Evolutionary conservation across 176 grass and related monocot species (phyloP).

Genomic region (Saccharum spontaneum): DNA sequence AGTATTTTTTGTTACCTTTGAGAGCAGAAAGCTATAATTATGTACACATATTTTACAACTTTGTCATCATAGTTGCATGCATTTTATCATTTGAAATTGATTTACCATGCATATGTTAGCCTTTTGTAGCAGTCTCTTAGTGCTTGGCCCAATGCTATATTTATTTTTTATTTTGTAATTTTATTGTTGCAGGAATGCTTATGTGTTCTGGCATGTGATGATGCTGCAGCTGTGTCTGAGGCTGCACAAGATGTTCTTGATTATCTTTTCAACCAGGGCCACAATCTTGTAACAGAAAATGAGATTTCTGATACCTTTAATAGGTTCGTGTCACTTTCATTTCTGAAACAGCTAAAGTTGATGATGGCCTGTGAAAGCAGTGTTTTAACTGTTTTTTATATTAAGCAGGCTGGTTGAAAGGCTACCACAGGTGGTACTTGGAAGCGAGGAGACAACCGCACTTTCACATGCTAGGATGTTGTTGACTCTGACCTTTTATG

Average conservation of each 20-base stretch:
- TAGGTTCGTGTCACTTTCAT: slow-evolving; percentile 58
- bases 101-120: slow-evolving; percentile 15
- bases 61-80: neutral
- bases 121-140: slow-evolving; percentile 6
- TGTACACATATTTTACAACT: slow-evolving; percentile 23
- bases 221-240: slow-evolving; percentile 66
- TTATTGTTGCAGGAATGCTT: slow-evolving; percentile 75
- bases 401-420: slow-evolving; percentile 67
- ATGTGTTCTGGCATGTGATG: slow-evolving; percentile 77
- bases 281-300: slow-evolving; percentile 62
- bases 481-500: slow-evolving; percentile 79
- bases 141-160: slow-evolving; percentile 17
- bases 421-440: slow-evolving; percentile 75
- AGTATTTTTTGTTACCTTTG: neutral
- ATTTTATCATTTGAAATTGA: slow-evolving; percentile 32
- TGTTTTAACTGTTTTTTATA: slow-evolving; percentile 47
- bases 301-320: slow-evolving; percentile 87
- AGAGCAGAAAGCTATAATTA: neutral
- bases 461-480: slow-evolving; percentile 85
- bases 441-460: slow-evolving; percentile 71
- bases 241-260: slow-evolving; percentile 69
- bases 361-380: slow-evolving; percentile 11
- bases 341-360: slow-evolving; percentile 36
- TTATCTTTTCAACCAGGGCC: slow-evolving; percentile 61
- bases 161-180: slow-evolving; percentile 39